Conservation (phyloP, 352 stramenopile species). For the Phytophthora fragariae region DNA sequence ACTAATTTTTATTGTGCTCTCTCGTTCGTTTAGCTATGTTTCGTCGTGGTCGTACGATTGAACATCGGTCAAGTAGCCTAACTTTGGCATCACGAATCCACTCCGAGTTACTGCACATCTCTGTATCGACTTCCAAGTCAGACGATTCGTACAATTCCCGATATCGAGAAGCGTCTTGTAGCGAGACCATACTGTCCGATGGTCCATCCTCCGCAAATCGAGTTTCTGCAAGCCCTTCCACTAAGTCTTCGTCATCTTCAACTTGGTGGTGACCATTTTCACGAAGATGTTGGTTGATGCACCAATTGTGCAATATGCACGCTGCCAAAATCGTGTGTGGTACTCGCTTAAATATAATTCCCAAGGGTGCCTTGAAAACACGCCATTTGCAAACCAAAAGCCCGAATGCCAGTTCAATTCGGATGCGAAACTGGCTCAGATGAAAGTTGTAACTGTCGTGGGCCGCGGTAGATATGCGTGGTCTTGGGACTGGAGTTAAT, state of each 20-base stretch:
- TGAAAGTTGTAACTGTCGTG: conserved; percentile 1
- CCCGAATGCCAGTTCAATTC: conserved; percentile 9
- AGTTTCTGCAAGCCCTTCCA: neutral
- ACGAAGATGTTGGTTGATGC: neutral
- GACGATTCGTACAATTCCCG: neutral
- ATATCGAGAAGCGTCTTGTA: neutral
- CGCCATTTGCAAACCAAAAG: conserved; percentile 4
- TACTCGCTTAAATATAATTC: too few species aligned
- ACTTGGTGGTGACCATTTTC: neutral
- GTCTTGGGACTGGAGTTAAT: neutral
- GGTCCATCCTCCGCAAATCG: too few species aligned
- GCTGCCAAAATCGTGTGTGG: conserved; percentile 4
- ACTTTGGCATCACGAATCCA: neutral
- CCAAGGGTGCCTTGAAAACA: neutral
- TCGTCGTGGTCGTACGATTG: neutral
- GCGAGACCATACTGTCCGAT: too few species aligned
- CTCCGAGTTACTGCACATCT: neutral
- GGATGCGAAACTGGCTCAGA: conserved; percentile 7
- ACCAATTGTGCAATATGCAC: conserved; percentile 2
- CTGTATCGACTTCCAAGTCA: neutral
- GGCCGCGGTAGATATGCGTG: neutral
- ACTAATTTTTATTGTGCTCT: neutral
- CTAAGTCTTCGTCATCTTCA: neutral
- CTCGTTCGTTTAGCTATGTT: neutral
- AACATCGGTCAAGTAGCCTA: neutral